Evolutionary conservation across 495 filamentous ascomycete species (phyloP).

Genomic region (Neurospora sp.): DNA sequence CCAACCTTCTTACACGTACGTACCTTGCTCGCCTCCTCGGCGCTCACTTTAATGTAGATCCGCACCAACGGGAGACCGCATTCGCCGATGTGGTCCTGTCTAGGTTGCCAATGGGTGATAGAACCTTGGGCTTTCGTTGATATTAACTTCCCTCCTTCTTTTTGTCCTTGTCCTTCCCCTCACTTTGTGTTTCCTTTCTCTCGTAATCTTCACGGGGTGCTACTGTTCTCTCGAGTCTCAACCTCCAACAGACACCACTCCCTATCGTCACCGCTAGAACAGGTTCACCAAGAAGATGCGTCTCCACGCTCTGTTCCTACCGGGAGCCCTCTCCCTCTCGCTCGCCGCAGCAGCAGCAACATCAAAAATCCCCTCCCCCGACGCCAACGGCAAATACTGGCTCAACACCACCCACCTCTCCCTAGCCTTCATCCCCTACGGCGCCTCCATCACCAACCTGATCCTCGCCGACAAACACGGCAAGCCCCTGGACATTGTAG

Average conservation of each 20-base stretch:
- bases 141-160: neutral
- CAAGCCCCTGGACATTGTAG: slow-evolving; percentile 53
- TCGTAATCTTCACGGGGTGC: neutral
- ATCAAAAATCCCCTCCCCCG: slow-evolving; percentile 19
- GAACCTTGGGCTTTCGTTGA: neutral
- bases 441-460: slow-evolving; percentile 65
- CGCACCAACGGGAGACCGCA: neutral
- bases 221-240: neutral
- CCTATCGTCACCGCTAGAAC: neutral
- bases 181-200: neutral
- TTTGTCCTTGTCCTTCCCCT: neutral
- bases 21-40: neutral
- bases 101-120: neutral
- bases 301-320: slow-evolving; percentile 18
- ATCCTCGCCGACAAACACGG: slow-evolving; percentile 64
- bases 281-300: neutral
- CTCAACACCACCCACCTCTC: slow-evolving; percentile 63
- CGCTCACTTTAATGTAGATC: neutral
- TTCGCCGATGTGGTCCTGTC: neutral
- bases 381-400: slow-evolving; percentile 52
- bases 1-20: neutral
- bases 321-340: slow-evolving; percentile 5
- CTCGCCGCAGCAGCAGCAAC: slow-evolving; percentile 10
- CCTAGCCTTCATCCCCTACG: slow-evolving; percentile 67
- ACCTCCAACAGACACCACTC: neutral